phyloP scores from a whole-genome alignment of 2,329 filamentous ascomycete genomes.

The Pseudonectria foliicola region DNA sequence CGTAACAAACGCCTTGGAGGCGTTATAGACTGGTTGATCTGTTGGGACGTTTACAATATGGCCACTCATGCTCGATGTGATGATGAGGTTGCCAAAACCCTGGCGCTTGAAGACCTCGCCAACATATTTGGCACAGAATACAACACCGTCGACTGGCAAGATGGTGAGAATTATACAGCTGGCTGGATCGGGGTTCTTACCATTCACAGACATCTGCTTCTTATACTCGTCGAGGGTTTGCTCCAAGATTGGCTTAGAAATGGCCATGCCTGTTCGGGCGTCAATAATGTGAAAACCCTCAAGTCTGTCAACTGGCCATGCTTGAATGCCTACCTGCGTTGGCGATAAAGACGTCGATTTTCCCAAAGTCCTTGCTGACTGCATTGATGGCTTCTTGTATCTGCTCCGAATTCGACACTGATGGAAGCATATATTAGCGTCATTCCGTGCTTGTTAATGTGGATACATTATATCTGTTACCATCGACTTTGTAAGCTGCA shows the following conservation, averaged over 20 bases:
- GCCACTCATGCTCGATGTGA: conserved; percentile 42
- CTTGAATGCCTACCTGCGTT: conserved; percentile 24
- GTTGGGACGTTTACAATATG: conserved; percentile 43
- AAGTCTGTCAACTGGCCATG: conserved; percentile 27
- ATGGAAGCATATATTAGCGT: background rate
- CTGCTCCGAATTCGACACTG: conserved; percentile 33
- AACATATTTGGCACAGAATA: conserved; percentile 36
- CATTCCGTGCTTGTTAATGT: too few relatives aligned
- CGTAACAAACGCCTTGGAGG: conserved; percentile 45
- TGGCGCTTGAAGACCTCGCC: conserved; percentile 37
- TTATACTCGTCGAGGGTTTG: conserved; percentile 44
- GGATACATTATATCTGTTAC: conserved; percentile 18
- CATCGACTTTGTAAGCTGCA: conserved; percentile 36
- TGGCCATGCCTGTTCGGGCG: conserved; percentile 35
- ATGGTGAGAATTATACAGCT: too few relatives aligned
- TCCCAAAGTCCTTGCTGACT: conserved; percentile 18
- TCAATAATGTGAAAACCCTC: conserved; percentile 35
- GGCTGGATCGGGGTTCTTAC: conserved; percentile 27
- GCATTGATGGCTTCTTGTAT: conserved; percentile 11
- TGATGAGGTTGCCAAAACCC: conserved; percentile 41
- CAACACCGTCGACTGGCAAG: conserved; percentile 34
- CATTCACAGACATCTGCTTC: conserved; percentile 46
- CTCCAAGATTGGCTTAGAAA: conserved; percentile 48
- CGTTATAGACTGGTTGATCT: conserved; percentile 50
- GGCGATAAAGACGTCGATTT: conserved; percentile 19